phyloP scores from a whole-genome alignment of 2,329 filamentous ascomycete species.

The Mycosphaerella sp. region DNA sequence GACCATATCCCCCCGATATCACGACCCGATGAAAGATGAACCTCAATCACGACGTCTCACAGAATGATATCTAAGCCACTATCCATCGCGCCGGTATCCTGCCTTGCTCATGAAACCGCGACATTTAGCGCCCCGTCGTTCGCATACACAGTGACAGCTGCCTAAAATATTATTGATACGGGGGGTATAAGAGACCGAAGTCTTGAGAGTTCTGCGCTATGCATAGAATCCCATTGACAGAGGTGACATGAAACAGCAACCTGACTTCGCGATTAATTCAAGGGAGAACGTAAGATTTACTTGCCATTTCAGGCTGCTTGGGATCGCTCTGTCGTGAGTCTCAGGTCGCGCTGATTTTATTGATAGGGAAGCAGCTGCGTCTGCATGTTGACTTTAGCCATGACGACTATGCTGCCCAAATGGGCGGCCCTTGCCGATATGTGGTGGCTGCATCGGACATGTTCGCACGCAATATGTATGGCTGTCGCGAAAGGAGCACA shows the following conservation, averaged over 20 bases:
- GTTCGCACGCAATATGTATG: constrained; percentile 7
- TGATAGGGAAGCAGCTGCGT: not conserved
- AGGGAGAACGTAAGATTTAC: not conserved
- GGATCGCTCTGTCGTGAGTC: not conserved
- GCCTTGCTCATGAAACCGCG: not conserved
- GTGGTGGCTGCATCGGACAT: constrained; percentile 9
- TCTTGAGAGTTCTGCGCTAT: not conserved
- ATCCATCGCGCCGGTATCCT: not conserved
- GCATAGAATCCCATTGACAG: not conserved
- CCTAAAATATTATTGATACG: not conserved
- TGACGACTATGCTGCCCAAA: not conserved
- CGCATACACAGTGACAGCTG: constrained; percentile 4
- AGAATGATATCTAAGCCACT: not conserved
- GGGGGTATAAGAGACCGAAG: not conserved
- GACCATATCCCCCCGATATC: constrained; percentile 2
- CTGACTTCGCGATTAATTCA: not conserved
- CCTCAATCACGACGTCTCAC: not conserved
- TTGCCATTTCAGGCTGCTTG: not conserved
- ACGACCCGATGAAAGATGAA: not conserved
- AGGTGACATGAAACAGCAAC: constrained; percentile 3
- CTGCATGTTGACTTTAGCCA: not conserved
- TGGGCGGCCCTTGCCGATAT: constrained; percentile 1
- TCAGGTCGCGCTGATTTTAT: not conserved
- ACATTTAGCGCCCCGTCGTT: not conserved
- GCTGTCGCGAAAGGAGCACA: constrained; percentile 4